Percentiles rank a stretch among this genome's conserved stretches.
Conservation (phyloP, 352 stramenopile genomes). For the Plasmopara halstedii region DNA sequence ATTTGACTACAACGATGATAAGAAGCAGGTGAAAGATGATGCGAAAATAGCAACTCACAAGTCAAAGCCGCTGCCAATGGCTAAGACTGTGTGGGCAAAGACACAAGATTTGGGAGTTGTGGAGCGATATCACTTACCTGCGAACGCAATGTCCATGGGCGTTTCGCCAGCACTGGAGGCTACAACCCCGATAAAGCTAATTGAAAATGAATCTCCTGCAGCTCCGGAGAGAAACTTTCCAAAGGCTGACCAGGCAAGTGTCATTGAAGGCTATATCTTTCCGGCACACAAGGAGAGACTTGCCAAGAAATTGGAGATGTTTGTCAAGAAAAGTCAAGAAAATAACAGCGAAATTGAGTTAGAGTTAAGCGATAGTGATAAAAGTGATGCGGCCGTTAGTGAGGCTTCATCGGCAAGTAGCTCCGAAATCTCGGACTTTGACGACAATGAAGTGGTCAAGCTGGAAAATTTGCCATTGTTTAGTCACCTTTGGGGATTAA, state of each 20-base stretch:
- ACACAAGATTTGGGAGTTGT: constrained; percentile 61
- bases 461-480: constrained; percentile 63
- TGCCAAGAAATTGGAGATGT: constrained; percentile 61
- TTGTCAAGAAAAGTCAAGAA: constrained; percentile 38
- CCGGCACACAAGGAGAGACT: constrained; percentile 68
- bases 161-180: constrained; percentile 17
- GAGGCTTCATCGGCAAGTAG: constrained; percentile 44
- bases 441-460: constrained; percentile 63
- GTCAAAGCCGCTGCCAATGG: constrained; percentile 25
- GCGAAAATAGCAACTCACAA: constrained; percentile 1
- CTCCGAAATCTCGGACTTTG: constrained; percentile 57
- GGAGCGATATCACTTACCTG: constrained; percentile 30
- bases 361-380: constrained; percentile 68
- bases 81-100: constrained; percentile 67
- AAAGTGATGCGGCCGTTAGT: constrained; percentile 42
- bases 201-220: constrained; percentile 33
- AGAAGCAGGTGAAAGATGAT: constrained; percentile 1
- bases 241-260: constrained; percentile 41
- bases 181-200: constrained; percentile 17
- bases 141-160: constrained; percentile 23
- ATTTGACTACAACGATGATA: constrained; percentile 43
- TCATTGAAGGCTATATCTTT: constrained; percentile 83
- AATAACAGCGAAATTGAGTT: constrained; percentile 28
- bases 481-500: constrained; percentile 62
- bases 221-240: constrained; percentile 45